Percentiles rank a stretch among this genome's conserved stretches.
phyloP scores from a whole-genome alignment of 768 basidiomycete genomes.

The Serendipita sp. region DNA sequence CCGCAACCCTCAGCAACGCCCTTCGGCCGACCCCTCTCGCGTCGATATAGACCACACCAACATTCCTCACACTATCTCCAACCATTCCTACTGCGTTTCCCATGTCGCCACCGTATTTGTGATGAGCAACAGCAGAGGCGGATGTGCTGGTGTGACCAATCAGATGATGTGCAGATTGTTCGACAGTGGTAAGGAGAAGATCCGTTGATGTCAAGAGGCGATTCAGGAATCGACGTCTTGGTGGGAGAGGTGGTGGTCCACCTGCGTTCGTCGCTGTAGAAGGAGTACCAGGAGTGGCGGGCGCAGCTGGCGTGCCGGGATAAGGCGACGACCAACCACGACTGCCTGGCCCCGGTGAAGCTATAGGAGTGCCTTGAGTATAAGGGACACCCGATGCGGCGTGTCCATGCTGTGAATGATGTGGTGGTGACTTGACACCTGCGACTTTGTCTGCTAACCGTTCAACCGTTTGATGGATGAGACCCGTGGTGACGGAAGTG shows the following conservation, averaged over 20 bases:
- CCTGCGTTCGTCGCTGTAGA: not conserved
- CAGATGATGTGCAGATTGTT: conserved; percentile 38
- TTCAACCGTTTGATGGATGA: conserved; percentile 46
- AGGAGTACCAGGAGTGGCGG: not conserved
- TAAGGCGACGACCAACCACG: not conserved
- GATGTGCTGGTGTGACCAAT: conserved; percentile 35
- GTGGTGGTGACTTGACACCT: conserved; percentile 12
- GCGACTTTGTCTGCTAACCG: conserved; percentile 35
- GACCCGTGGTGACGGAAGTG: conserved; percentile 42
- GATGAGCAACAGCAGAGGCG: conserved; percentile 35
- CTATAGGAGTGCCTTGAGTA: conserved; percentile 10
- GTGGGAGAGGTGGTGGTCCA: conserved; percentile 9
- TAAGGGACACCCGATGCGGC: not conserved
- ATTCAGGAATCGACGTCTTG: conserved; percentile 18
- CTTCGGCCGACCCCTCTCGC: conserved; percentile 53
- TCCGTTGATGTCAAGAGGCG: conserved; percentile 48
- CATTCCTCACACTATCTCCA: conserved; percentile 52
- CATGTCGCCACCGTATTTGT: conserved; percentile 47
- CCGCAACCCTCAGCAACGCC: conserved; percentile 49
- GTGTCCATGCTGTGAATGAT: not conserved
- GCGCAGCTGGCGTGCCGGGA: not conserved
- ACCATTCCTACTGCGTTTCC: conserved; percentile 42
- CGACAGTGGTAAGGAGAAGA: conserved; percentile 47
- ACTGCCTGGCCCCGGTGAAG: too few relatives aligned
- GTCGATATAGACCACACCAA: conserved; percentile 64